Conservation (phyloP, 2,329 filamentous ascomycete genomes). For the Pseudogymnoascus sp. region DNA sequence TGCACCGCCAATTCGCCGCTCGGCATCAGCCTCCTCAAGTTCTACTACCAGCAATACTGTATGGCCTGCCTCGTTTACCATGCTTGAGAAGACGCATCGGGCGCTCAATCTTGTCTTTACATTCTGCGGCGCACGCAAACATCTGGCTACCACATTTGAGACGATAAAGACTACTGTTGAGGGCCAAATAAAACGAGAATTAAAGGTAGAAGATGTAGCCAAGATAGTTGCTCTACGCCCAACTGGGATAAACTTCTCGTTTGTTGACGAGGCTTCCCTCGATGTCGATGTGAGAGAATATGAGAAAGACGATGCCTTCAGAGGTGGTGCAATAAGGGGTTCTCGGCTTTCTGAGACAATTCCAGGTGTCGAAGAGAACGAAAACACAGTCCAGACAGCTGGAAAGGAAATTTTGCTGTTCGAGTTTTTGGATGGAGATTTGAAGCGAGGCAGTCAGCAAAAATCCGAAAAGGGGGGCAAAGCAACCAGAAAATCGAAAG, state of each 20-base stretch:
- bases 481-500: constrained; percentile 56
- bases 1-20: constrained; percentile 9
- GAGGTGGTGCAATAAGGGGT: constrained; percentile 45
- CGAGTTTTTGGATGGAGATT: constrained; percentile 84
- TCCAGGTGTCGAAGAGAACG: constrained; percentile 30
- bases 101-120: constrained; percentile 91
- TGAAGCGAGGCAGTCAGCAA: constrained; percentile 69
- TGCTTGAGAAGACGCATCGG: constrained; percentile 66
- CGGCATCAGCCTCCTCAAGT: constrained; percentile 18
- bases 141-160: constrained; percentile 84
- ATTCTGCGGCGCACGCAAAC: constrained; percentile 87
- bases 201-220: constrained; percentile 72
- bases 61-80: constrained; percentile 70
- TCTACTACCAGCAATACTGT: constrained; percentile 16
- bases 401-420: constrained; percentile 71
- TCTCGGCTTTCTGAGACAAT: constrained; percentile 11
- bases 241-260: constrained; percentile 70
- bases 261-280: constrained; percentile 76
- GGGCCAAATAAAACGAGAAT: constrained; percentile 61
- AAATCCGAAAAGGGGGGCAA: constrained; percentile 57
- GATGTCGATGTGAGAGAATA: constrained; percentile 69
- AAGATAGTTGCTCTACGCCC: constrained; percentile 72
- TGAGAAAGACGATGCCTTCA: constrained; percentile 56
- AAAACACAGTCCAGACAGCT: constrained; percentile 23
- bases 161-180: constrained; percentile 81